Base-by-base conservation (phyloP, 2,329 filamentous ascomycete genomes). In the Alternaria viburni region DNA sequence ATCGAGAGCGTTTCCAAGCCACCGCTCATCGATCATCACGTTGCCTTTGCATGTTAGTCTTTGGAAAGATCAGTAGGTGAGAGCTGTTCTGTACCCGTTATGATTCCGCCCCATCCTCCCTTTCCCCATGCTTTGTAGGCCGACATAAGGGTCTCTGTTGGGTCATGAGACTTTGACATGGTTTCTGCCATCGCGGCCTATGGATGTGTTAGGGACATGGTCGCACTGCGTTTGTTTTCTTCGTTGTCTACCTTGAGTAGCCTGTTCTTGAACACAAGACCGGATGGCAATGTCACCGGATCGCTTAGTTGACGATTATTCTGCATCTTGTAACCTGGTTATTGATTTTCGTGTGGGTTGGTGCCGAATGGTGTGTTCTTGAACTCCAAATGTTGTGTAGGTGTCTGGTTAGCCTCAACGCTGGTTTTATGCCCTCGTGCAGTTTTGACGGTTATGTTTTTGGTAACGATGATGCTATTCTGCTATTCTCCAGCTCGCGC, bases 41-140 rank as follows among this genome's bases (percentile, higher is more conserved):
- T 69, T 69, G 9, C 64, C 62, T 55, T 17, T 6, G 3, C 7
- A 17, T 63, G 46, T 23, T 6, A 41, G 46, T 51, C 28, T 23
- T 32, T 3, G 4, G 8, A 32, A 32, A 32, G 6, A 32, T 32
- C 30, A 32, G 30, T 32, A 4, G 13, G 30, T 32, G 30, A 32
- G 30, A 32, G 30, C 30, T 32, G 1, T 32, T 2, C 30, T 32
- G 30, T 63, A 72, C 70, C 72, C 1, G 87, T 88, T 4, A 89
- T 71, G 57, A 89, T 84, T 21, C 86, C 85, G 3, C 72, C 74
- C 69, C 68, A 74, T 3, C 61, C 69, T 30, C 74, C 74, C 6
- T 56, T 51, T 2, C 88, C 88, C 87, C 88, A 91, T 61, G 82
- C 79, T 17, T 55, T 55, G 59, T 78, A 78, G 5, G 67, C 59